A percentile compares a stretch with the other conserved stretches of the same genome.
phyloP scores from a whole-genome alignment of 352 stramenopile genomes.

The Globisporangium nodosum region DNA sequence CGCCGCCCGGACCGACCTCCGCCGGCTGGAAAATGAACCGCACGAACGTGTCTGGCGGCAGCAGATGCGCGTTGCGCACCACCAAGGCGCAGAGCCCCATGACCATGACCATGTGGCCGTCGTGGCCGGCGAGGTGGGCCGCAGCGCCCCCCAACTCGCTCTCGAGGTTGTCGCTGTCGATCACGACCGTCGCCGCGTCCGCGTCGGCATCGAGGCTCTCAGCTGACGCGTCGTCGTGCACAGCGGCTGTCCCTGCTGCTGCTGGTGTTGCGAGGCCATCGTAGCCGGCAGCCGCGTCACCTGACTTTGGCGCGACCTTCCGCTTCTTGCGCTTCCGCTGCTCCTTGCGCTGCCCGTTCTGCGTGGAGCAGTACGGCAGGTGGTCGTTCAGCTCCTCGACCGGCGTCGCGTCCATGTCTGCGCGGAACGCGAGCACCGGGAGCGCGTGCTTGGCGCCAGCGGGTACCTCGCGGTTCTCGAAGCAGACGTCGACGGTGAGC shows the following conservation, averaged over 20 bases:
- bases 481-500: conserved; percentile 89
- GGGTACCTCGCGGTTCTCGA: conserved; percentile 48
- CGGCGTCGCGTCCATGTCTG: conserved; percentile 95
- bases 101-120: conserved; percentile 94
- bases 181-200: conserved; percentile 19
- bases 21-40: conserved; percentile 96
- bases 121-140: conserved; percentile 94
- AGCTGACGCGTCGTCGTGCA: conserved; percentile 1
- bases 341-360: conserved; percentile 54
- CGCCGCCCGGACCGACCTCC: conserved; percentile 89
- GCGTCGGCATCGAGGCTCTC: conserved; percentile 15
- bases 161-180: conserved; percentile 18
- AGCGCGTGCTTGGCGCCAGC: conserved; percentile 46
- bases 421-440: conserved; percentile 89
- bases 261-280: conserved; percentile 16
- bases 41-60: conserved; percentile 76
- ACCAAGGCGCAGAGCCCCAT: conserved; percentile 86
- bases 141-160: conserved; percentile 23
- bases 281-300: not conserved
- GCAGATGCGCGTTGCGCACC: conserved; percentile 54
- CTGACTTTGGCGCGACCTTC: conserved; percentile 20
- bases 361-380: conserved; percentile 70
- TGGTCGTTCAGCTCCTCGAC: conserved; percentile 86
- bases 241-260: not conserved
- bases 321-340: conserved; percentile 62